phyloP scores from a whole-genome alignment of 768 basidiomycete genomes.

The Leccinum fibrillosum region DNA sequence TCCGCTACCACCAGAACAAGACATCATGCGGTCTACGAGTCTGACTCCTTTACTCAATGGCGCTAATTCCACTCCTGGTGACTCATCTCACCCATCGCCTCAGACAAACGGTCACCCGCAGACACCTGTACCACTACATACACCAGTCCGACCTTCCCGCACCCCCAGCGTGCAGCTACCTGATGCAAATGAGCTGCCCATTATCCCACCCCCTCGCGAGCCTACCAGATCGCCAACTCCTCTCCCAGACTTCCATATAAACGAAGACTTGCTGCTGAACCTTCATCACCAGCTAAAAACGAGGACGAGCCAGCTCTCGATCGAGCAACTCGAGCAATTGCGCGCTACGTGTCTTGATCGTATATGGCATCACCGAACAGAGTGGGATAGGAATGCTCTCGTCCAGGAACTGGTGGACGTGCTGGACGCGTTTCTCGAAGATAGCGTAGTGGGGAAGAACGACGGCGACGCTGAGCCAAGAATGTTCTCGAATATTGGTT shows the following conservation, averaged over 20 bases:
- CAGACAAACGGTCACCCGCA: constrained; percentile 11
- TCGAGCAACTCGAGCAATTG: constrained; percentile 93
- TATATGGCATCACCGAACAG: constrained; percentile 78
- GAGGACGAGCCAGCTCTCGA: constrained; percentile 56
- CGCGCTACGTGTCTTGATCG: constrained; percentile 76
- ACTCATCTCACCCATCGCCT: constrained; percentile 2
- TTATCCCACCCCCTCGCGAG: constrained; percentile 29
- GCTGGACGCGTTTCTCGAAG: constrained; percentile 64
- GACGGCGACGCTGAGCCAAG: constrained; percentile 3
- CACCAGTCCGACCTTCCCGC: background rate
- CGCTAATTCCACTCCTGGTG: constrained; percentile 1
- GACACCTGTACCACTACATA: constrained; percentile 5
- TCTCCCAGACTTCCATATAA: constrained; percentile 73
- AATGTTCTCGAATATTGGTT: constrained; percentile 3
- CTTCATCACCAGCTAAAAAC: constrained; percentile 51
- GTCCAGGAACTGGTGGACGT: constrained; percentile 54
- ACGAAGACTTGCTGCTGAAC: constrained; percentile 44
- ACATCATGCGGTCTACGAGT: constrained; percentile 18
- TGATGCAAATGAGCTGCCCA: constrained; percentile 20
- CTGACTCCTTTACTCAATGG: constrained; percentile 29
- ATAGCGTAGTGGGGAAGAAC: constrained; percentile 40
- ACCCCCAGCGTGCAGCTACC: constrained; percentile 8
- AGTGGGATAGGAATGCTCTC: constrained; percentile 79
- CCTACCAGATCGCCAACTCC: constrained; percentile 65
- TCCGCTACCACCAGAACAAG: constrained; percentile 39